phyloP scores from a whole-genome alignment of 129 eudicot genomes.

The Tagetes erecta region DNA sequence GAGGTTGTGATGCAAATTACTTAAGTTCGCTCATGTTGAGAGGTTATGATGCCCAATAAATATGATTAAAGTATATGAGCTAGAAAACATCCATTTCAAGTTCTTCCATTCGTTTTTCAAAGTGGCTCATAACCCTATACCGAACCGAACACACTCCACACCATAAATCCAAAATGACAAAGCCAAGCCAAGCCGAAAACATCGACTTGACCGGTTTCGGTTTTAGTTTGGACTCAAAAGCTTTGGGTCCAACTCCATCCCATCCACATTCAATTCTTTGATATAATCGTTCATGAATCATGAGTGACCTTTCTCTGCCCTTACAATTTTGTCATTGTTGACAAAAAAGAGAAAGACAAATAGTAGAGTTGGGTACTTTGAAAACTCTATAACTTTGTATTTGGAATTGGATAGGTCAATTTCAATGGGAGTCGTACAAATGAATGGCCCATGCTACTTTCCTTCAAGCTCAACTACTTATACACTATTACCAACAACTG shows the following conservation, averaged over 20 bases:
- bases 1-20: too few relatives aligned
- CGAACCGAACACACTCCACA: background rate
- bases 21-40: too few relatives aligned
- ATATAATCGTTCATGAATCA: conserved; percentile 2
- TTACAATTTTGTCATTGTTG: conserved; percentile 19
- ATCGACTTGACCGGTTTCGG: background rate
- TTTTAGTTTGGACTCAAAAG: background rate
- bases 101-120: background rate
- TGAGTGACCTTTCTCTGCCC: conserved; percentile 17
- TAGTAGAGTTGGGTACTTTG: conserved; percentile 26
- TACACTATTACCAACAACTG: conserved; percentile 16
- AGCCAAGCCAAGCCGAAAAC: background rate
- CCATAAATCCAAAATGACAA: background rate
- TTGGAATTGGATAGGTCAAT: conserved; percentile 27
- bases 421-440: conserved; percentile 27
- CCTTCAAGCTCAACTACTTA: conserved; percentile 33
- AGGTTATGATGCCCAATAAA: too few relatives aligned
- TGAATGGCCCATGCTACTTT: conserved; percentile 25
- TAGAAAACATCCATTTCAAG: background rate
- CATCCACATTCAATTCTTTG: conserved; percentile 5
- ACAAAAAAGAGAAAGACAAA: conserved; percentile 34
- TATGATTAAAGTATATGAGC: too few relatives aligned
- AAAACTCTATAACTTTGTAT: conserved; percentile 31
- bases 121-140: background rate
- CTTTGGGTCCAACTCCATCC: conserved; percentile 16